Percentiles rank a stretch among this genome's conserved stretches.
These are phyloP conservation scores for Centella asiatica DNA, from an alignment of 129 eudicot genomes.

Conservation along the genomic window DNA sequence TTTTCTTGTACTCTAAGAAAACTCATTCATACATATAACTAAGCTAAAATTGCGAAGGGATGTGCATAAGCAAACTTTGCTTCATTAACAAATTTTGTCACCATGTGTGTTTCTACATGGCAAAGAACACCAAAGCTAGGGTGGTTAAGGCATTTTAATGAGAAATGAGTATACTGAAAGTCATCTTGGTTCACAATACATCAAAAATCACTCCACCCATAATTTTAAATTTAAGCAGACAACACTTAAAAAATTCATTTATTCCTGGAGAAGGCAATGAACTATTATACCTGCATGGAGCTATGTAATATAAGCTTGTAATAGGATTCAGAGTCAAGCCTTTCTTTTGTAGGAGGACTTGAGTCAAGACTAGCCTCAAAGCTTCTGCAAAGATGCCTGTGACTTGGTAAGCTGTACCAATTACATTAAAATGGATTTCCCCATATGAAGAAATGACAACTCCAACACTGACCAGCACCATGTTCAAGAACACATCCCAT, in stretches of 20 bases:
- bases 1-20: not conserved
- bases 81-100: not conserved
- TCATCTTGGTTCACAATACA: no score
- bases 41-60: not conserved
- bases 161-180: no score
- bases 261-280: not conserved
- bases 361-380: constrained; percentile 84
- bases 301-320: constrained; percentile 93
- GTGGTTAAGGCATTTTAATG: not conserved
- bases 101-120: not conserved
- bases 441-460: constrained; percentile 94
- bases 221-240: no score
- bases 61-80: not conserved
- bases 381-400: constrained; percentile 99
- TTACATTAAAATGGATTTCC: constrained; percentile 86
- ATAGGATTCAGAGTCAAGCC: constrained; percentile 89
- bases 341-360: constrained; percentile 94
- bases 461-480: constrained; percentile 92
- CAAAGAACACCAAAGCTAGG: not conserved
- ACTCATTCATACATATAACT: not conserved
- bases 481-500: constrained; percentile 86
- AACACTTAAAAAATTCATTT: no score
- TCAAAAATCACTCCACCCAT: no score
- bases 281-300: constrained; percentile 88
- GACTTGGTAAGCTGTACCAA: constrained; percentile 90